Evolutionary conservation across 176 grass and related monocot species (phyloP).

Genomic region (Chrysopogon serrulatus): DNA sequence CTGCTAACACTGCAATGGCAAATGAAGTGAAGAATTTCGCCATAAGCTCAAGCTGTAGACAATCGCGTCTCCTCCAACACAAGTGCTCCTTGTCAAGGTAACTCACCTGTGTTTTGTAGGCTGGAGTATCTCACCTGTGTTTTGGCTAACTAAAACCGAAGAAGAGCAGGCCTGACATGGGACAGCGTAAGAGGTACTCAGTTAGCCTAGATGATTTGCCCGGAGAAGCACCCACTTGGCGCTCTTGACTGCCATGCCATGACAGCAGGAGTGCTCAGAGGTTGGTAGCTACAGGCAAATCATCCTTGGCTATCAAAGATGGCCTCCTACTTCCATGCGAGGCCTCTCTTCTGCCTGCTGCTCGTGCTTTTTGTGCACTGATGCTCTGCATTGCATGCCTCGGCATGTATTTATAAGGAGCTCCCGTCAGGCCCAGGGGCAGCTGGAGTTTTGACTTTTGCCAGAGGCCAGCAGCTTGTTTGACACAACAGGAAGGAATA

Average conservation of each 20-base stretch:
- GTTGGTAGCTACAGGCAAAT: conserved; percentile 33
- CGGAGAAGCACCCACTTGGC: neutral
- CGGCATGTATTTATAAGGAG: conserved; percentile 21
- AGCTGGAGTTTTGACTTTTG: neutral
- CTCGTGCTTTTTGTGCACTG: neutral
- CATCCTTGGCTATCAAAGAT: conserved; percentile 50
- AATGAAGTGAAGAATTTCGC: neutral
- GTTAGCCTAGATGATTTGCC: conserved; percentile 36
- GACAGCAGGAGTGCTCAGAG: neutral
- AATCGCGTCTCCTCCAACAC: neutral
- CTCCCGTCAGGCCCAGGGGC: neutral
- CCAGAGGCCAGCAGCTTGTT: neutral
- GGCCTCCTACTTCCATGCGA: conserved; percentile 26
- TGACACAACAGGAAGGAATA: conserved; percentile 22
- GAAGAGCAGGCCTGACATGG: conserved; percentile 30
- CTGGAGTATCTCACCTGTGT: neutral
- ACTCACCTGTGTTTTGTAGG: neutral
- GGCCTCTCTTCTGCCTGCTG: neutral
- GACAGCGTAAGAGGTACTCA: conserved; percentile 24
- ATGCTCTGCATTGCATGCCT: neutral
- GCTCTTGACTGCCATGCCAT: neutral
- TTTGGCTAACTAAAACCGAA: neutral
- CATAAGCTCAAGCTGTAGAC: neutral
- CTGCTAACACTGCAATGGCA: neutral
- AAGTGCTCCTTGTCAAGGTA: neutral